Percentiles rank a stretch among this genome's conserved stretches.
phyloP scores from a whole-genome alignment of 305 asterid species.

The Fraxinus nigra region DNA sequence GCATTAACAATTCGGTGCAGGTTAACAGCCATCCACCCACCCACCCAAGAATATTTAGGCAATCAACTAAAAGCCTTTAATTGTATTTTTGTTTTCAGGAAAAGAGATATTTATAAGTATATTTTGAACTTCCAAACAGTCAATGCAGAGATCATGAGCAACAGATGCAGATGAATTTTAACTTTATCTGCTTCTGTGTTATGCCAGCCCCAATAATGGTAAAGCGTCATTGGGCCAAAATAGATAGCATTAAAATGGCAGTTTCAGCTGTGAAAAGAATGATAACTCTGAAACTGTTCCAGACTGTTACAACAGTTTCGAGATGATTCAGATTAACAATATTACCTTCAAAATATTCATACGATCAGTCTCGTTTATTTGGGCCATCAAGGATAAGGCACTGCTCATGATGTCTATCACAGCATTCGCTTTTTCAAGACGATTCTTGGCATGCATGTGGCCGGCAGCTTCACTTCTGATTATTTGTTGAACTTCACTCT shows the following conservation, averaged over 20 bases:
- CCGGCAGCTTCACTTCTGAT: conserved; percentile 52
- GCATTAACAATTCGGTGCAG: not conserved
- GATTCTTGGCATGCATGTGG: conserved; percentile 48
- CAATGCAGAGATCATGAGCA: conserved; percentile 11
- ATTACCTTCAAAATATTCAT: conserved; percentile 91
- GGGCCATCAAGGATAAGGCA: conserved; percentile 94
- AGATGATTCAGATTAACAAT: conserved; percentile 1
- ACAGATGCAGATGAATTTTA: conserved; percentile 5
- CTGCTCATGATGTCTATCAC: conserved; percentile 93
- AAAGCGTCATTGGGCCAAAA: conserved; percentile 12
- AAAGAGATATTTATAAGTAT: not conserved
- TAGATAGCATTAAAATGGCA: conserved; percentile 12
- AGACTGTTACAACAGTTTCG: conserved; percentile 10
- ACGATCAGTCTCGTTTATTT: conserved; percentile 88
- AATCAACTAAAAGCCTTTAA: not conserved
- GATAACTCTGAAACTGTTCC: conserved; percentile 11
- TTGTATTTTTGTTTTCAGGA: not conserved
- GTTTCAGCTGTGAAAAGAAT: conserved; percentile 12
- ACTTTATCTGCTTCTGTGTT: conserved; percentile 2
- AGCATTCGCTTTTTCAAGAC: conserved; percentile 90
- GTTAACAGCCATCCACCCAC: not conserved
- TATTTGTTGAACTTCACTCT: conserved; percentile 76
- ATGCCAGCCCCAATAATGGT: conserved; percentile 8
- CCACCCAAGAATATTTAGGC: not conserved
- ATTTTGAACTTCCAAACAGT: not conserved